Conservation (phyloP, 306 rosid genomes). For the Alnus glutinosa region DNA sequence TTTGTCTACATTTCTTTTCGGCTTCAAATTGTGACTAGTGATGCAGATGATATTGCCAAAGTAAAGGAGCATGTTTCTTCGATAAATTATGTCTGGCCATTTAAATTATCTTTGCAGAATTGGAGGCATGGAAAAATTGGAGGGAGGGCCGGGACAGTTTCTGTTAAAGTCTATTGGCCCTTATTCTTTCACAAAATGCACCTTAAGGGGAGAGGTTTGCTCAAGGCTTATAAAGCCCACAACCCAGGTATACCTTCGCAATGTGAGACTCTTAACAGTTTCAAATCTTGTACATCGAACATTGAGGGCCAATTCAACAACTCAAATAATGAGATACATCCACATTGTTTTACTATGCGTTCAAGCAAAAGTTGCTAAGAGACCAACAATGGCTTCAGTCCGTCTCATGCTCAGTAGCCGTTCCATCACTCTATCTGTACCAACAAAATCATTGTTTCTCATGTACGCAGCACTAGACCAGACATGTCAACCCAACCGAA, state of each 20-base stretch:
- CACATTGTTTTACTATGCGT: constrained; percentile 28
- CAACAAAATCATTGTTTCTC: background rate
- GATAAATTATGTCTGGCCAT: no score
- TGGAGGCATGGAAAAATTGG: no score
- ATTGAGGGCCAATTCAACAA: background rate
- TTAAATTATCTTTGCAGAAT: background rate
- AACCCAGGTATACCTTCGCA: no score
- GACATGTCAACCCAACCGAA: background rate
- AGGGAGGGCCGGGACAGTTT: no score
- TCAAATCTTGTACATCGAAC: no score
- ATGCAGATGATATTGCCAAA: background rate
- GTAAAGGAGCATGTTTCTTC: background rate
- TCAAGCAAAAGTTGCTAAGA: background rate
- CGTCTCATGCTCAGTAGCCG: constrained; percentile 20
- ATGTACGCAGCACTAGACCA: background rate
- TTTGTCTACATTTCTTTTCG: background rate
- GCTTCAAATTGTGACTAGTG: background rate
- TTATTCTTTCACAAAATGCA: no score
- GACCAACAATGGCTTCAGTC: background rate
- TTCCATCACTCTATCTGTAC: background rate
- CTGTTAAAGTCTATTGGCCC: no score
- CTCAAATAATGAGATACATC: constrained; percentile 23
- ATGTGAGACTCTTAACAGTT: no score
- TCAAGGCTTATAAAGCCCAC: no score
- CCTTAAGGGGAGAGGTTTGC: no score